phyloP scores from a whole-genome alignment of 73 alveolate species.

The Tetrahymena elliotti region DNA sequence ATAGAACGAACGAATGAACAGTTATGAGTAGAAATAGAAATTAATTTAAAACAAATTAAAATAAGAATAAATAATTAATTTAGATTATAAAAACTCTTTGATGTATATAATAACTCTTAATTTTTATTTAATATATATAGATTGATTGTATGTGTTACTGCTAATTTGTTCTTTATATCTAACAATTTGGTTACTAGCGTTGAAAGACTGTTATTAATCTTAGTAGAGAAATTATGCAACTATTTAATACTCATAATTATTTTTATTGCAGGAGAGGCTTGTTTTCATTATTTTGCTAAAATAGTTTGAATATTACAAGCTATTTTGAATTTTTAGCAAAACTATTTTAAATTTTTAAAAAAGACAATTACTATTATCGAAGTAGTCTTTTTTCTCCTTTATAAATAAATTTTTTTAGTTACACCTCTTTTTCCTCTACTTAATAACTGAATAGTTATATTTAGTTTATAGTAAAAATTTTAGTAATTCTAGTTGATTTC shows the following conservation, averaged over 20 bases:
- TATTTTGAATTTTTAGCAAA: not conserved
- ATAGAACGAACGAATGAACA: not conserved
- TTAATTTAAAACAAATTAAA: not conserved
- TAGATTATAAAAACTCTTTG: not conserved
- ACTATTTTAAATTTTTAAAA: not conserved
- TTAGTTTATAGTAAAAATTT: not conserved
- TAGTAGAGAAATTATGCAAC: no score
- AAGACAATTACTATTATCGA: not conserved
- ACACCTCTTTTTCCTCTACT: not conserved
- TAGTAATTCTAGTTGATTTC: not conserved
- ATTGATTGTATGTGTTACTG: no score
- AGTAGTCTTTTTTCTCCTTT: not conserved
- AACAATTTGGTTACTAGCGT: not conserved
- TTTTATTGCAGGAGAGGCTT: no score
- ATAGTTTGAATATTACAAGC: no score
- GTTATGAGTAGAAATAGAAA: no score
- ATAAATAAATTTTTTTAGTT: no score
- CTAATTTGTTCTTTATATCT: not conserved
- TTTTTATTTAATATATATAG: not conserved
- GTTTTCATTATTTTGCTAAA: no score
- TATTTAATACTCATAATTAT: no score
- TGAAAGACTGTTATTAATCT: not conserved
- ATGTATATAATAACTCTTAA: not conserved
- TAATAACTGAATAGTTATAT: not conserved
- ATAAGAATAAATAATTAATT: not conserved